These are phyloP conservation scores for Pharus latifolius DNA, from an alignment of 176 grass and related monocot species.

Conservation along the genomic window DNA sequence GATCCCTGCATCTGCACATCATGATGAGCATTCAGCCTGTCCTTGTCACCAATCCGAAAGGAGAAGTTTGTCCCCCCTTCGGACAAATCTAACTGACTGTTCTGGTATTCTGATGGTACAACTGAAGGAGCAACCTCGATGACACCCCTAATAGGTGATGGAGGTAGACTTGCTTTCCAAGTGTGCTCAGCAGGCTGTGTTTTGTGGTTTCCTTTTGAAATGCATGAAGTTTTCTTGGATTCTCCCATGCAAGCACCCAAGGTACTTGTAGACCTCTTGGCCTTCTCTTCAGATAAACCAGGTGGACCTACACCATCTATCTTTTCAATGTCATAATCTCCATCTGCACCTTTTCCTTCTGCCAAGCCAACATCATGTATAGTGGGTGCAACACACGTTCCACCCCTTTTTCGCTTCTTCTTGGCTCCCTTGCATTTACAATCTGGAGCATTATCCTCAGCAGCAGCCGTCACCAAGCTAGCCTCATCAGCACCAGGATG, in stretches of 20 bases:
- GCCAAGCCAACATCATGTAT: not conserved
- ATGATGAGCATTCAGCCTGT: not conserved
- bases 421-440: not conserved
- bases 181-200: not conserved
- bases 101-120: not conserved
- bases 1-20: not conserved
- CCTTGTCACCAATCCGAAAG: not conserved
- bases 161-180: not conserved
- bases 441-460: not conserved
- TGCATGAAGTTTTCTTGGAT: not conserved
- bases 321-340: not conserved
- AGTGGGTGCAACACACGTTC: not conserved
- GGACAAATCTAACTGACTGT: constrained; percentile 5
- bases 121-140: not conserved
- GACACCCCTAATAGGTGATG: constrained; percentile 18
- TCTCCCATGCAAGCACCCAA: no score
- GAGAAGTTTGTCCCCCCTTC: constrained; percentile 1
- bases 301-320: not conserved
- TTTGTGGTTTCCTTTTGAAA: not conserved
- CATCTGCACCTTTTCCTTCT: not conserved
- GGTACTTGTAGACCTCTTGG: not conserved
- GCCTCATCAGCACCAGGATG: not conserved
- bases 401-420: not conserved
- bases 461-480: not conserved
- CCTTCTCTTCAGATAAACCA: not conserved